Base-by-base conservation (phyloP, 208 protist genomes). In the Porcisia deanei region DNA sequence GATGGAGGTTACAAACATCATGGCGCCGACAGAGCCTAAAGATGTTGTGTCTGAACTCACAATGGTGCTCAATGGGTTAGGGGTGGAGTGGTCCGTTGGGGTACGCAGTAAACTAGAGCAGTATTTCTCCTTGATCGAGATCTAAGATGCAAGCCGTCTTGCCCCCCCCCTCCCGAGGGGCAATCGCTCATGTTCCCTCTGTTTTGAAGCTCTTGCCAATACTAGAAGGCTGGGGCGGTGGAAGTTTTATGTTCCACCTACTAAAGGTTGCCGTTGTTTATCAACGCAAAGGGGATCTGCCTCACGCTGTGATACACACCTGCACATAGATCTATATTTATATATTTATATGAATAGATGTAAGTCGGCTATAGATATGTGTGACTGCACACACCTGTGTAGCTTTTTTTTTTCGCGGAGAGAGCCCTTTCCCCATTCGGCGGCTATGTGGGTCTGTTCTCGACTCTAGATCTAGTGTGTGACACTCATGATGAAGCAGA, bases 51-150 rank as follows among this genome's bases (percentile, higher is more conserved):
- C 74, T 18, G 88, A 92, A 81, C 66, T 93, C 43, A 81, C 76
- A 39, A 65, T 25, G 10, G 73, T 80, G 68, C 73, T 96, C 34
- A 68, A 88, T 22, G 45, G 71, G 22, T 47, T 92, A 39, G 80
- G 85, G 3, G 83, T 95, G 57, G 89, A 94, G 80, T 93, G 85
- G 83, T 57, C 80, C 34, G 69, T 74, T 7, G 86, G 80, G 14
- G 70, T 79, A 30, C 81, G 90, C 53, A 93, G 84, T 63, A 93
- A 93, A 59, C 75, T 94, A 45, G 84, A 93, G 41, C 88, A 97
- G 75, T 91, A 92, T 76, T 86, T 82, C 58, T 18, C 71, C 7
- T 67, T 90, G 7, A 20, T 76, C 3, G 77, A 80, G 7, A 30
- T 59, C 34, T 72, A 20, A 60, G 34, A 30, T 8, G 5, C 4